Percentiles rank a stretch among this genome's conserved stretches.
phyloP scores from a whole-genome alignment of 2,329 filamentous ascomycete species.

The Pezicula radicicola region DNA sequence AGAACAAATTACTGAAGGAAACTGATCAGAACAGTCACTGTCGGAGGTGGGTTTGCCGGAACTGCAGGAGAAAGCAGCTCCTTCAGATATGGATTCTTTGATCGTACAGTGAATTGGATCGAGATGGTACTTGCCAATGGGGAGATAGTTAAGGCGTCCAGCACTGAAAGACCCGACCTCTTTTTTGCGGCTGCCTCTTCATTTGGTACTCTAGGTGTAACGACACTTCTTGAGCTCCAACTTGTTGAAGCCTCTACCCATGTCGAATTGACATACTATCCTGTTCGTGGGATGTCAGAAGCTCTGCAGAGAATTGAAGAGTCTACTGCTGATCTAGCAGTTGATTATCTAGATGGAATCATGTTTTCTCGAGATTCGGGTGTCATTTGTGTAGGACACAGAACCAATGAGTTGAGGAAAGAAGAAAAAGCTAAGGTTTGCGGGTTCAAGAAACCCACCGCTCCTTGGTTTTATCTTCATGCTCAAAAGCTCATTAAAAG shows the following conservation, averaged over 20 bases:
- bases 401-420: constrained; percentile 34
- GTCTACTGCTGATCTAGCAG: constrained; percentile 18
- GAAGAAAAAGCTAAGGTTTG: constrained; percentile 25
- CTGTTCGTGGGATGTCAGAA: constrained; percentile 36
- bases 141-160: constrained; percentile 45
- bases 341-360: constrained; percentile 61
- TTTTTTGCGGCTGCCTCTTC: constrained; percentile 57
- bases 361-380: constrained; percentile 41
- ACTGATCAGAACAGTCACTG: constrained; percentile 41
- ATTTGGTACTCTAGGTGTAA: constrained; percentile 58
- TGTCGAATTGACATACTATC: constrained; percentile 53
- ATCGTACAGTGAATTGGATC: constrained; percentile 56
- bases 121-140: constrained; percentile 62
- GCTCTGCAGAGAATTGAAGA: constrained; percentile 37
- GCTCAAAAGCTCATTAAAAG: constrained; percentile 31
- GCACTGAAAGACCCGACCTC: constrained; percentile 45
- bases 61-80: constrained; percentile 65
- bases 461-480: constrained; percentile 66
- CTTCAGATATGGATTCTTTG: constrained; percentile 63
- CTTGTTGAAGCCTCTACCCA: constrained; percentile 48
- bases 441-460: constrained; percentile 47
- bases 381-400: constrained; percentile 49
- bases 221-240: constrained; percentile 56
- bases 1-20: too few species aligned
- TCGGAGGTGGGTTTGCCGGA: constrained; percentile 63